Evolutionary conservation across 805 yeast genomes (phyloP), one percentile per base, ranked within the genome.

Genomic region (Saturnispora mendoncae): DNA sequence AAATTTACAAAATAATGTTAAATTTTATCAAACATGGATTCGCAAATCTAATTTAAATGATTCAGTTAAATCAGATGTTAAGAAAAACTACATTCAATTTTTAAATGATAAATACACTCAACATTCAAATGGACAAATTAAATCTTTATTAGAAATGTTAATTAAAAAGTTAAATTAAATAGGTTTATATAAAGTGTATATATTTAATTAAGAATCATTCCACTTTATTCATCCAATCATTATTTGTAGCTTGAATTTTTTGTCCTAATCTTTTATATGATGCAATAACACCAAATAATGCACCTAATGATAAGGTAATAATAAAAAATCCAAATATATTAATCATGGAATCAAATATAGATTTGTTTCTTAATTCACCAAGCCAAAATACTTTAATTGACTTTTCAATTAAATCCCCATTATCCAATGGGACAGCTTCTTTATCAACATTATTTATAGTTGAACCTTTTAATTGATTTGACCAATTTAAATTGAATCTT

Each of bases 1-100:
- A 38, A 59, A 65, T 38, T 68, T 88, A 53, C 85, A 84, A 61
- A 67, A 71, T 18, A 69, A 87, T 15, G 82, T 86, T 33, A 83
- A 80, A 55, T 76, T 78, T 54, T 84, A 75, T 55, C 65, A 74
- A 47, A 80, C 85, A 14, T 59, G 61, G 58, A 68, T 71, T 47
- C 20, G 43, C 56, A 48, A 78, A 71, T 54, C 48, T n/a, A 42
- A 44, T 18, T 46, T 33, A 56, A 57, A 36, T 59, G 56, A 28
- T 56, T 53, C 14, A 48, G 59, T 39, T 36, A 57, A 62, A 41
- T 47, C 48, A 2, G 46, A 52, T n/a, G 66, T 66, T 34, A 58
- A 57, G 35, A 55, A 48, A 4, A 49, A 48, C 31, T 67, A 57
- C 45, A 59, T 63, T 31, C 54, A 50, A 8, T 67, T 55, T 38